Percentiles rank a stretch among this genome's conserved stretches.
Conservation (phyloP, 345 rosid genomes). For the Populus nigra region DNA sequence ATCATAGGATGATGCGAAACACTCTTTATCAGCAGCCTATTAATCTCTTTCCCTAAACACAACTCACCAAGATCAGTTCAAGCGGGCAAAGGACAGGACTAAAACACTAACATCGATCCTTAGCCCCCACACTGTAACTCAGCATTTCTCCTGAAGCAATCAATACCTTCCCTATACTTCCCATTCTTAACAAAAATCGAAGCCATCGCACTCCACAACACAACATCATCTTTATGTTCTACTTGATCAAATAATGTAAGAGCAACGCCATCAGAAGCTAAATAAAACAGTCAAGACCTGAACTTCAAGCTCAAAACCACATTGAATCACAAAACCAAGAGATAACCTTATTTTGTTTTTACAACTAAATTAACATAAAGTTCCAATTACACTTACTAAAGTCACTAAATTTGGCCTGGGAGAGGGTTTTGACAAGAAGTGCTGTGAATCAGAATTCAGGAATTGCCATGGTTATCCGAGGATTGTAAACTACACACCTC, state of each 20-base stretch:
- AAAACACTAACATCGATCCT: slow-evolving; percentile 17
- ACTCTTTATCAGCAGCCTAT: slow-evolving; percentile 19
- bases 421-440: slow-evolving; percentile 23
- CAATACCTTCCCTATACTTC: slow-evolving; percentile 22
- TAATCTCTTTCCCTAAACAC: slow-evolving; percentile 20
- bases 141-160: slow-evolving; percentile 28
- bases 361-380: slow-evolving; percentile 16
- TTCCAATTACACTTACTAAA: slow-evolving; percentile 16
- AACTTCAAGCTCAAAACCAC: slow-evolving; percentile 24
- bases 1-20: slow-evolving; percentile 6
- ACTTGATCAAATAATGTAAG: slow-evolving; percentile 27
- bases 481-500: slow-evolving; percentile 36
- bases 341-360: slow-evolving; percentile 9
- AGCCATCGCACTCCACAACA: slow-evolving; percentile 35
- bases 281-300: slow-evolving; percentile 24
- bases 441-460: slow-evolving; percentile 27
- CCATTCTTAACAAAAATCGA: slow-evolving; percentile 25
- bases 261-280: slow-evolving; percentile 4
- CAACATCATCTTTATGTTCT: slow-evolving; percentile 26
- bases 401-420: slow-evolving; percentile 36
- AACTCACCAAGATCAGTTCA: slow-evolving; percentile 23
- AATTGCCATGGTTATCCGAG: slow-evolving; percentile 44
- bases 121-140: slow-evolving; percentile 15
- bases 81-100: slow-evolving; percentile 27
- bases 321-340: slow-evolving; percentile 24